phyloP scores from a whole-genome alignment of 2,329 filamentous ascomycete genomes.

The Colletotrichum liriopes region DNA sequence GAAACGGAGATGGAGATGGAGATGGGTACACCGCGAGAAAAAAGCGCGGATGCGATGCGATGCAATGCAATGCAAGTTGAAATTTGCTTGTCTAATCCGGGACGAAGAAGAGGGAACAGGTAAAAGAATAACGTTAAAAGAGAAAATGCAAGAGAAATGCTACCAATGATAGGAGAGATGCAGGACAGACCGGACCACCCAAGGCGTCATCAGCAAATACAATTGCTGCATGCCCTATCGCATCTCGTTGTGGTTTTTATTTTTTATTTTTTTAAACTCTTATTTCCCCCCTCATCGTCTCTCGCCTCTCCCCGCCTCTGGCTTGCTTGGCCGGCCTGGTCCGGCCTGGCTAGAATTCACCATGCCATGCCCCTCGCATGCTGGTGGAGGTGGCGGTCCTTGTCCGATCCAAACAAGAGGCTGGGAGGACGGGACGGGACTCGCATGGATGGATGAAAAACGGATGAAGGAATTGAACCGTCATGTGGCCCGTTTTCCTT shows the following conservation, averaged over 20 bases:
- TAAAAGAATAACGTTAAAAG: constrained; percentile 19
- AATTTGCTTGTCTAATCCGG: background rate
- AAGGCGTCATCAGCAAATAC: constrained; percentile 26
- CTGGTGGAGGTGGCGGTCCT: constrained; percentile 4
- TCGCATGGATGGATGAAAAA: constrained; percentile 28
- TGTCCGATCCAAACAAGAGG: constrained; percentile 18
- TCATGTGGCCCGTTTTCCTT: constrained; percentile 32
- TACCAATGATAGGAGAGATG: constrained; percentile 4
- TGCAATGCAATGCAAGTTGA: constrained; percentile 18
- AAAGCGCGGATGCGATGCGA: constrained; percentile 15
- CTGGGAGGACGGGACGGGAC: constrained; percentile 10
- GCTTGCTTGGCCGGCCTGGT: constrained; percentile 4
- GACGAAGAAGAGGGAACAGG: background rate
- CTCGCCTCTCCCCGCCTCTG: background rate
- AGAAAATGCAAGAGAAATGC: background rate
- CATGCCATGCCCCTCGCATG: background rate
- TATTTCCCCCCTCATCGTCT: background rate
- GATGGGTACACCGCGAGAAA: background rate
- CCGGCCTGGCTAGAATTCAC: background rate
- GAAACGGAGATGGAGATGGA: constrained; percentile 2
- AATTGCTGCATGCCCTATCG: constrained; percentile 3
- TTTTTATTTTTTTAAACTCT: background rate
- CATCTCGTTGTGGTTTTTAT: background rate
- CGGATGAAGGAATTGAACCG: constrained; percentile 27
- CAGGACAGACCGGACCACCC: constrained; percentile 9